Evolutionary conservation across 129 eudicot species (phyloP).

Genomic region (Flaveria trinervia): DNA sequence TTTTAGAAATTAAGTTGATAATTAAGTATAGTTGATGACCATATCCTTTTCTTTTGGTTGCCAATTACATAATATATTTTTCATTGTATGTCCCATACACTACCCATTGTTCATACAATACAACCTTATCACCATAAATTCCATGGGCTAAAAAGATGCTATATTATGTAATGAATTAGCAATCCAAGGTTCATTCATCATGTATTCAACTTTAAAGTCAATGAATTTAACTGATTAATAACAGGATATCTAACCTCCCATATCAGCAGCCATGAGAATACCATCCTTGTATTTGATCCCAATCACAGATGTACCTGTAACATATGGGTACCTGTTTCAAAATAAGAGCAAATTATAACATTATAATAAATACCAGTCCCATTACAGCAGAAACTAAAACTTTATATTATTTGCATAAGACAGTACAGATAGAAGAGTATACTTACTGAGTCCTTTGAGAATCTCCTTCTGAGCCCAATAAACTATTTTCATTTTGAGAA

Average conservation of each 20-base stretch:
- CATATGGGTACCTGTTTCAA: constrained; percentile 59
- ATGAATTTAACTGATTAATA: not conserved
- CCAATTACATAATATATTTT: not conserved
- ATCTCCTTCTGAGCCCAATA: constrained; percentile 47
- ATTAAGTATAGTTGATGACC: not conserved
- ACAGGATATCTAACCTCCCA: constrained; percentile 62
- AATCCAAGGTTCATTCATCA: constrained; percentile 9
- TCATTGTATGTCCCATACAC: not conserved
- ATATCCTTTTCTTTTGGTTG: not conserved
- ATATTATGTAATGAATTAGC: not conserved
- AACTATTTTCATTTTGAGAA: constrained; percentile 36
- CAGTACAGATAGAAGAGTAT: not conserved
- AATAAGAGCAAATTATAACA: not conserved
- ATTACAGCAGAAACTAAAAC: not conserved
- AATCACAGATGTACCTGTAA: constrained; percentile 76
- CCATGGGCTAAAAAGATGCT: not conserved
- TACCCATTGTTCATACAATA: not conserved
- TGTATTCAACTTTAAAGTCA: not conserved
- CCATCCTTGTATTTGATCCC: constrained; percentile 89
- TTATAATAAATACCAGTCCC: not conserved
- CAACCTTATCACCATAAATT: constrained; percentile 11
- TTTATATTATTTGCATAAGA: constrained; percentile 1
- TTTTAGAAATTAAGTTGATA: not conserved
- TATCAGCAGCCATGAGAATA: constrained; percentile 81
- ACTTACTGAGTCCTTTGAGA: constrained; percentile 63